A percentile compares a stretch with the other conserved stretches of the same genome.
phyloP scores from a whole-genome alignment of 2,329 filamentous ascomycete species.

The Cryphonectria radicalis region DNA sequence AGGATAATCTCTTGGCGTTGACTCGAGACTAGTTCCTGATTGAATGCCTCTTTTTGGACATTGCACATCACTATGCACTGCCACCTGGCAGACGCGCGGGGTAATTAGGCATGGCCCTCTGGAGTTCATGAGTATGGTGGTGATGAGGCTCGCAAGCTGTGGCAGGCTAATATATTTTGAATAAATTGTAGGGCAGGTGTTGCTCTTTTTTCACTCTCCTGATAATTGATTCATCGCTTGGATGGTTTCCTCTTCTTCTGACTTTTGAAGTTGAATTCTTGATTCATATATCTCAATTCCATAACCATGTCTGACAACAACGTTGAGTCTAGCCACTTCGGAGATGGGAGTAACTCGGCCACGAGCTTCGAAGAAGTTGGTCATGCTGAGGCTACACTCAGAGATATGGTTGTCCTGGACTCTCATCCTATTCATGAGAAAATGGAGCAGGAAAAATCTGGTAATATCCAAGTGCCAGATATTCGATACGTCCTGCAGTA shows the following conservation, averaged over 20 bases:
- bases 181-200: neutral
- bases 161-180: neutral
- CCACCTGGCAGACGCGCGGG: neutral
- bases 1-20: neutral
- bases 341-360: conserved; percentile 38
- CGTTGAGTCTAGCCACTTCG: conserved; percentile 7
- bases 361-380: conserved; percentile 42
- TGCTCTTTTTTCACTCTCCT: too few species aligned
- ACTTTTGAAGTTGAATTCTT: neutral
- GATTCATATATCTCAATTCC: neutral
- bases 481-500: conserved; percentile 49
- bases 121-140: neutral
- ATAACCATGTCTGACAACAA: conserved; percentile 4
- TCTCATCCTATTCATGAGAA: neutral
- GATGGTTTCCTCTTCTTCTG: neutral
- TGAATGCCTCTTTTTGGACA: neutral
- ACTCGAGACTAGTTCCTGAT: neutral
- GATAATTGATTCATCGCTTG: neutral
- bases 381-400: conserved; percentile 4
- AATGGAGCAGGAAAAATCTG: neutral
- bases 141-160: neutral
- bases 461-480: conserved; percentile 40
- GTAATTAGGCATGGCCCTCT: neutral
- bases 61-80: neutral
- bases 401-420: conserved; percentile 27